A percentile compares a stretch with the other conserved stretches of the same genome.
These are phyloP conservation scores for Nicotiana knightiana DNA, from an alignment of 257 asterid genomes.

Conservation along the genomic window DNA sequence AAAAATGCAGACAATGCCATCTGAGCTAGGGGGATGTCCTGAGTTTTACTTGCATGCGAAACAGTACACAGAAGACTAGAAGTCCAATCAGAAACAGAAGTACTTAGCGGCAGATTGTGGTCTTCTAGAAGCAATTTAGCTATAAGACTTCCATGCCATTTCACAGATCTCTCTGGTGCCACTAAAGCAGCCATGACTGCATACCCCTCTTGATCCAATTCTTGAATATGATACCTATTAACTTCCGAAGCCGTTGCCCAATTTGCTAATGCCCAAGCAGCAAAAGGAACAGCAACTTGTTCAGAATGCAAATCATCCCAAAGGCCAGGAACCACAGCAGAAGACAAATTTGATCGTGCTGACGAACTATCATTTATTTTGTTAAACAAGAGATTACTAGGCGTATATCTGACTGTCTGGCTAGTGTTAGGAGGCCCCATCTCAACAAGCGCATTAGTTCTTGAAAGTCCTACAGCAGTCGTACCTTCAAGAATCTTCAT, in stretches of 20 bases:
- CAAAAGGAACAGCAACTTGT: slow-evolving; percentile 95
- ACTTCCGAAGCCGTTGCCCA: slow-evolving; percentile 98
- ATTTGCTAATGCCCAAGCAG: slow-evolving; percentile 98
- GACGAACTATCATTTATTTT: slow-evolving; percentile 40
- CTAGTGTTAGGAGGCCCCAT: slow-evolving; percentile 44
- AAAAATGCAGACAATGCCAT: slow-evolving; percentile 83
- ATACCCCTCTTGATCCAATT: slow-evolving; percentile 84
- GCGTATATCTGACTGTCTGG: slow-evolving; percentile 24
- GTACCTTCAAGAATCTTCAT: slow-evolving; percentile 97
- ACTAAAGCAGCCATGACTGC: slow-evolving; percentile 83
- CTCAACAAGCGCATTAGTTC: slow-evolving; percentile 50
- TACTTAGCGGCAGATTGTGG: slow-evolving; percentile 64
- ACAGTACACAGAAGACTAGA: slow-evolving; percentile 83
- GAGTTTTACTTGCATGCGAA: slow-evolving; percentile 85
- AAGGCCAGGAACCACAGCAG: slow-evolving; percentile 88
- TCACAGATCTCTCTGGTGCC: slow-evolving; percentile 99
- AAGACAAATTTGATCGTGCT: slow-evolving; percentile 40
- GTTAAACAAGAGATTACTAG: slow-evolving; percentile 40
- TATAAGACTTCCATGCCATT: slow-evolving; percentile 98
- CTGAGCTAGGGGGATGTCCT: slow-evolving; percentile 72
- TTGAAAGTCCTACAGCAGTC: slow-evolving; percentile 76
- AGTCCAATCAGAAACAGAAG: slow-evolving; percentile 82
- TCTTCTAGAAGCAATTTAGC: slow-evolving; percentile 86
- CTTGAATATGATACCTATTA: slow-evolving; percentile 86
- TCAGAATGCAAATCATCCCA: slow-evolving; percentile 99